These are phyloP conservation scores for Thermoascus crustaceus DNA, from an alignment of 2,329 filamentous ascomycete genomes.

Conservation along the genomic window DNA sequence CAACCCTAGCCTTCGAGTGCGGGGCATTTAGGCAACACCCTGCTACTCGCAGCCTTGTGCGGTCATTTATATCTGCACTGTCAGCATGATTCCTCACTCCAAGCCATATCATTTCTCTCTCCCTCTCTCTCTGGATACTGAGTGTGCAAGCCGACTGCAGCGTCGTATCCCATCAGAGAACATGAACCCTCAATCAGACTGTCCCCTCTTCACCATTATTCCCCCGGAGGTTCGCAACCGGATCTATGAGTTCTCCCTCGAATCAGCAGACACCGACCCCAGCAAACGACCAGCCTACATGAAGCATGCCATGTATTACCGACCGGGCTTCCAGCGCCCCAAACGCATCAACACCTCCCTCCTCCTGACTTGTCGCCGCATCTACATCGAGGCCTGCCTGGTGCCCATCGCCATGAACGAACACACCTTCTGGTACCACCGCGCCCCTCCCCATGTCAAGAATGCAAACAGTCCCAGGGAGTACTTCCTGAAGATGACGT, in stretches of 20 bases:
- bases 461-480: slow-evolving; percentile 6
- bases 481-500: slow-evolving; percentile 14
- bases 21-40: too few relatives aligned
- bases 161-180: too few relatives aligned
- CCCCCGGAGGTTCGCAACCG: not conserved
- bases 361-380: slow-evolving; percentile 30
- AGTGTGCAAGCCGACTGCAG: too few relatives aligned
- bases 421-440: slow-evolving; percentile 22
- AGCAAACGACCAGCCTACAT: slow-evolving; percentile 10
- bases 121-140: too few relatives aligned
- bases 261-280: not conserved
- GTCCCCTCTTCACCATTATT: not conserved
- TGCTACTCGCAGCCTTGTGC: too few relatives aligned
- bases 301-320: slow-evolving; percentile 17
- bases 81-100: too few relatives aligned
- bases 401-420: slow-evolving; percentile 25
- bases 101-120: too few relatives aligned
- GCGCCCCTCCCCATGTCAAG: slow-evolving; percentile 13
- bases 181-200: not conserved
- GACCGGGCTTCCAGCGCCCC: slow-evolving; percentile 24
- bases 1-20: too few relatives aligned
- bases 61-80: too few relatives aligned
- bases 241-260: not conserved
- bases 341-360: slow-evolving; percentile 22
- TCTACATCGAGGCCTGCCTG: slow-evolving; percentile 30